Evolutionary conservation across 2,329 filamentous ascomycete genomes (phyloP).

Genomic region (Exophiala aquamarina): DNA sequence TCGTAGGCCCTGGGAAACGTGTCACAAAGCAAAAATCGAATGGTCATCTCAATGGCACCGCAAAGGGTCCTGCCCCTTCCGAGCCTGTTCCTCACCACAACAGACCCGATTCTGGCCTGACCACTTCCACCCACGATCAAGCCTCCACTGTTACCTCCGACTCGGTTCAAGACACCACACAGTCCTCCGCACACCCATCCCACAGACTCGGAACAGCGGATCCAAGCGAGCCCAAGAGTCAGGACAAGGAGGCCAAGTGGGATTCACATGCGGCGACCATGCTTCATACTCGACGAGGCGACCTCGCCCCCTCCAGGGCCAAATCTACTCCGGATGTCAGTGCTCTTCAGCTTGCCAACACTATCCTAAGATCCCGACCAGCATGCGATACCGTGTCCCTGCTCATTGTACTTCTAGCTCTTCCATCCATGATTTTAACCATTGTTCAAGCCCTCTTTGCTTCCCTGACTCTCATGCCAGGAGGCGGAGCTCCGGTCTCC

Average conservation of each 20-base stretch:
- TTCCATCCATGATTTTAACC: slow-evolving; percentile 83
- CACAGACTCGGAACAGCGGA: slow-evolving; percentile 11
- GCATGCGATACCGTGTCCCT: slow-evolving; percentile 95
- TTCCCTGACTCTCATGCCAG: slow-evolving; percentile 86
- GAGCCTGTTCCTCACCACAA: slow-evolving; percentile 20
- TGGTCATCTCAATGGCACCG: slow-evolving; percentile 53
- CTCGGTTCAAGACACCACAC: slow-evolving; percentile 6
- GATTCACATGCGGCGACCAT: slow-evolving; percentile 24
- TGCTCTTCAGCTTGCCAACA: slow-evolving; percentile 74
- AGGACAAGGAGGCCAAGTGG: slow-evolving; percentile 12
- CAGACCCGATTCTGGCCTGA: slow-evolving; percentile 10
- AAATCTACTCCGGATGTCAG: slow-evolving; percentile 69
- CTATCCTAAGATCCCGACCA: slow-evolving; percentile 84
- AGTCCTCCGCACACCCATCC: background rate
- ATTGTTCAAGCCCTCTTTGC: slow-evolving; percentile 91
- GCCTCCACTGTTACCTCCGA: slow-evolving; percentile 4
- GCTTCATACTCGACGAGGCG: slow-evolving; percentile 56
- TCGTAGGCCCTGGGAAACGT: slow-evolving; percentile 75
- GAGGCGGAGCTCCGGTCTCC: slow-evolving; percentile 72
- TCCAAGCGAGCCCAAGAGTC: background rate
- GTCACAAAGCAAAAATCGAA: slow-evolving; percentile 59
- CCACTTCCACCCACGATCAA: slow-evolving; percentile 9
- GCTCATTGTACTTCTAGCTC: slow-evolving; percentile 89
- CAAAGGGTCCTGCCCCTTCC: slow-evolving; percentile 41
- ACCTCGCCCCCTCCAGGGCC: slow-evolving; percentile 69